Evolutionary conservation across 208 protist species (phyloP).

Genomic region (Kentomonas sorsogonicus): DNA sequence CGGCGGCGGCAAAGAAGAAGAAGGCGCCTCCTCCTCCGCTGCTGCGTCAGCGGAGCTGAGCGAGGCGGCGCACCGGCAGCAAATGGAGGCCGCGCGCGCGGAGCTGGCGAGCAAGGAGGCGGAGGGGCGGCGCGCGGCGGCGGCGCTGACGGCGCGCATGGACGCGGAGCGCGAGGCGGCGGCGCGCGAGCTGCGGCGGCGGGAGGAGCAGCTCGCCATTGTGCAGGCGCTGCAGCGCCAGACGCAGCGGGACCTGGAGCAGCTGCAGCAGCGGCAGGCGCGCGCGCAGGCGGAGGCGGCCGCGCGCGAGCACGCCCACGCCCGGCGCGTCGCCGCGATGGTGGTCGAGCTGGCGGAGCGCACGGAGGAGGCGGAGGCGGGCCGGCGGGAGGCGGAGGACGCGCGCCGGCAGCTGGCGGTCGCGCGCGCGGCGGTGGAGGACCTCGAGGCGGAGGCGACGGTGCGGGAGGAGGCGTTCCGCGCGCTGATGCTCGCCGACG

Average conservation of each 20-base stretch:
- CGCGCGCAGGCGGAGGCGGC: slow-evolving; percentile 40
- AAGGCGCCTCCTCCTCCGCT: too few species aligned
- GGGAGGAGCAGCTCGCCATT: slow-evolving; percentile 54
- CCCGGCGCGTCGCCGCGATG: slow-evolving; percentile 36
- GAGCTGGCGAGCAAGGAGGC: slow-evolving; percentile 33
- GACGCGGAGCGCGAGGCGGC: slow-evolving; percentile 12
- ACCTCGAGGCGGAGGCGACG: slow-evolving; percentile 48
- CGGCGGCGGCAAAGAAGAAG: too few species aligned
- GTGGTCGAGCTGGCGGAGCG: slow-evolving; percentile 45
- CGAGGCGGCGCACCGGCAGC: slow-evolving; percentile 16
- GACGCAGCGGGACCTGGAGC: slow-evolving; percentile 35
- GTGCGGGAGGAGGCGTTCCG: slow-evolving; percentile 63
- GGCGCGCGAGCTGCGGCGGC: slow-evolving; percentile 44
- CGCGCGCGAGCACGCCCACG: slow-evolving; percentile 35
- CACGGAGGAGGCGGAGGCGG: slow-evolving; percentile 23
- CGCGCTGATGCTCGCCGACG: slow-evolving; percentile 60
- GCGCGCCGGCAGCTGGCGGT: slow-evolving; percentile 23
- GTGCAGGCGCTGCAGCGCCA: slow-evolving; percentile 57
- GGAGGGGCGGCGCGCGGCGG: slow-evolving; percentile 20
- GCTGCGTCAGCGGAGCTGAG: not conserved
- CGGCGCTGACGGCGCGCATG: not conserved
- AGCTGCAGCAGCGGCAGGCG: slow-evolving; percentile 31
- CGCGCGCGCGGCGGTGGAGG: slow-evolving; percentile 23
- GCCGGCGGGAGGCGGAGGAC: slow-evolving; percentile 13
- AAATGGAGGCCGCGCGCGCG: slow-evolving; percentile 29